A percentile compares a stretch with the other conserved stretches of the same genome.
phyloP scores from a whole-genome alignment of 1,284 basidiomycete genomes.

The Ustilago cynodontis region DNA sequence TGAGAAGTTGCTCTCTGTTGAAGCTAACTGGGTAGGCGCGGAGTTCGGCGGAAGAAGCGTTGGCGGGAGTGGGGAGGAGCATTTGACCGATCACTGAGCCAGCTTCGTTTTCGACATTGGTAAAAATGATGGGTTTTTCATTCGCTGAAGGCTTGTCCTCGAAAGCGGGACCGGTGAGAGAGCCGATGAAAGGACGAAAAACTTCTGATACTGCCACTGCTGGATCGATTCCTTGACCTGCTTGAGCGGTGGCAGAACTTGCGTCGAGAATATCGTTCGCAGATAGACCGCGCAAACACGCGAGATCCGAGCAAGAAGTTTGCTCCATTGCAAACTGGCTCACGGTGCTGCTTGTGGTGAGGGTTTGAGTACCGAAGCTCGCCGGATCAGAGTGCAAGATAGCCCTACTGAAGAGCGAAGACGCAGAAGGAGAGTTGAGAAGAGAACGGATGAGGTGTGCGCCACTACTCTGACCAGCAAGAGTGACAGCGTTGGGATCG shows the following conservation, averaged over 20 bases:
- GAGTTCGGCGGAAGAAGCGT: slow-evolving; percentile 13
- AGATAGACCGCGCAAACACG: slow-evolving; percentile 38
- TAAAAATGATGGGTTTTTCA: slow-evolving; percentile 40
- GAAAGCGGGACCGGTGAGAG: slow-evolving; percentile 33
- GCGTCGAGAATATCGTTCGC: slow-evolving; percentile 40
- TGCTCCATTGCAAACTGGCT: slow-evolving; percentile 37
- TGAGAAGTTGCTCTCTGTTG: slow-evolving; percentile 23
- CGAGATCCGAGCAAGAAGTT: slow-evolving; percentile 44
- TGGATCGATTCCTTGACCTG: slow-evolving; percentile 17
- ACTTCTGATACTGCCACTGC: slow-evolving; percentile 44
- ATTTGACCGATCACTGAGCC: slow-evolving; percentile 33
- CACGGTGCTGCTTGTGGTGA: slow-evolving; percentile 24
- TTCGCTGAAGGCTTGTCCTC: slow-evolving; percentile 15
- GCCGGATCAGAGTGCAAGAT: slow-evolving; percentile 57
- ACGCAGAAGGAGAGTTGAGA: slow-evolving; percentile 61
- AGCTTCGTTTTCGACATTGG: slow-evolving; percentile 59
- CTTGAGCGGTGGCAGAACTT: slow-evolving; percentile 16
- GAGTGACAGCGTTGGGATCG: slow-evolving; percentile 76
- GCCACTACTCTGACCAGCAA: slow-evolving; percentile 89
- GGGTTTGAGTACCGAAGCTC: slow-evolving; percentile 49
- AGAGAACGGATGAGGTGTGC: slow-evolving; percentile 80
- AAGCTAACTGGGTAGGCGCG: slow-evolving; percentile 20
- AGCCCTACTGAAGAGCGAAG: slow-evolving; percentile 59
- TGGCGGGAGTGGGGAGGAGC: slow-evolving; percentile 20
- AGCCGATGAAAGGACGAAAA: slow-evolving; percentile 50